Percentiles rank a stretch among this genome's conserved stretches.
Conservation (phyloP, 106 monocot genomes). For the Acorus gramineus region DNA sequence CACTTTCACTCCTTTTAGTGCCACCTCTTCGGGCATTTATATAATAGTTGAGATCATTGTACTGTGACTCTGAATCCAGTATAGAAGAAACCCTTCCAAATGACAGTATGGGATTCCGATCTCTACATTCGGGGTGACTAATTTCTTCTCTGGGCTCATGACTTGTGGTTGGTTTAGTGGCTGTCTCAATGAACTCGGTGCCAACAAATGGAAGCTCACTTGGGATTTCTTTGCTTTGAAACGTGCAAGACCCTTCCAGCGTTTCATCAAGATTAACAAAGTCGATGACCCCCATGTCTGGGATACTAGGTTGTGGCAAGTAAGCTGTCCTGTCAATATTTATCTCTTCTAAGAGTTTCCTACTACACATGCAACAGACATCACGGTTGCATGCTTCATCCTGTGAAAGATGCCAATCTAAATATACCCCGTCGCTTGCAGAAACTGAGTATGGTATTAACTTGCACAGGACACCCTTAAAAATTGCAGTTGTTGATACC, state of each 20-base stretch:
- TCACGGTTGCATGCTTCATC: conserved; percentile 60
- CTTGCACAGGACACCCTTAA: conserved; percentile 32
- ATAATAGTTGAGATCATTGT: conserved; percentile 58
- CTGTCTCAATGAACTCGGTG: conserved; percentile 7
- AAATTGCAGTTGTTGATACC: conserved; percentile 12
- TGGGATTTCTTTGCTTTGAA: conserved; percentile 22
- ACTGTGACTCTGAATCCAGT: conserved; percentile 49
- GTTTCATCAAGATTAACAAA: conserved; percentile 44
- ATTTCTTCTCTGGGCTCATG: conserved; percentile 11
- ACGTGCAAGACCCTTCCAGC: conserved; percentile 10
- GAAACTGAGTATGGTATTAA: conserved; percentile 48
- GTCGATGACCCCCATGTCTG: conserved; percentile 10
- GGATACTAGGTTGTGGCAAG: conserved; percentile 16
- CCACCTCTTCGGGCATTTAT: conserved; percentile 44
- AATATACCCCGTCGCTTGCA: conserved; percentile 68
- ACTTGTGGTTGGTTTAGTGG: conserved; percentile 9
- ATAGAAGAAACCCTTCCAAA: conserved; percentile 29
- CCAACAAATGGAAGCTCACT: conserved; percentile 9
- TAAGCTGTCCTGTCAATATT: conserved; percentile 5
- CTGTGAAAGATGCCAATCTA: conserved; percentile 89
- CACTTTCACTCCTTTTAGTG: conserved; percentile 7
- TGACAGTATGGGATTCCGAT: conserved; percentile 8
- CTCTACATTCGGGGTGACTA: conserved; percentile 2
- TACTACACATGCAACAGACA: conserved; percentile 39
- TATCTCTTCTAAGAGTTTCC: conserved; percentile 30